Conservation (phyloP, 2,329 filamentous ascomycete genomes). For the Cytospora piceicola region DNA sequence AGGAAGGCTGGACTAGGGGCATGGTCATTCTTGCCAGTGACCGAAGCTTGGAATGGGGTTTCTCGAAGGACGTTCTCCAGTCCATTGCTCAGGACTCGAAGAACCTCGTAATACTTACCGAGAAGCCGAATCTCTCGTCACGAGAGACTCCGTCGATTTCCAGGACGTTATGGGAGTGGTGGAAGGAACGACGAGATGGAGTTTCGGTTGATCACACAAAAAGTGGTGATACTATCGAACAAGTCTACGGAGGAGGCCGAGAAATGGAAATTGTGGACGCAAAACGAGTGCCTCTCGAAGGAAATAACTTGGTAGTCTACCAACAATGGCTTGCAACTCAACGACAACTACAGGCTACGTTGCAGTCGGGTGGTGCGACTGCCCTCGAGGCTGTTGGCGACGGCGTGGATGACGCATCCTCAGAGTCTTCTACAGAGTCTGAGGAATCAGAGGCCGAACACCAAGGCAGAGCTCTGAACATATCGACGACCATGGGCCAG, state of each 20-base stretch:
- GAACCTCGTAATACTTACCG: slow-evolving; percentile 87
- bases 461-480: slow-evolving; percentile 88
- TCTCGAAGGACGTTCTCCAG: slow-evolving; percentile 79
- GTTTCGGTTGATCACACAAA: slow-evolving; percentile 60
- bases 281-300: slow-evolving; percentile 68
- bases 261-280: slow-evolving; percentile 65
- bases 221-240: slow-evolving; percentile 64
- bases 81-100: slow-evolving; percentile 74
- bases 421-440: slow-evolving; percentile 82
- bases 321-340: slow-evolving; percentile 92
- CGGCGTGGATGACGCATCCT: slow-evolving; percentile 80
- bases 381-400: slow-evolving; percentile 72
- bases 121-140: slow-evolving; percentile 60
- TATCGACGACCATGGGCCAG: slow-evolving; percentile 83
- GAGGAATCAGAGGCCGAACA: slow-evolving; percentile 90
- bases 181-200: slow-evolving; percentile 69
- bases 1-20: slow-evolving; percentile 50
- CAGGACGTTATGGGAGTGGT: slow-evolving; percentile 78
- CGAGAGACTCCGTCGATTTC: slow-evolving; percentile 63
- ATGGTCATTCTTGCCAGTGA: slow-evolving; percentile 92
- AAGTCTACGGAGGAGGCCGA: slow-evolving; percentile 67
- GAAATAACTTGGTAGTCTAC: slow-evolving; percentile 78
- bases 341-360: slow-evolving; percentile 80
- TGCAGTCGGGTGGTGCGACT: slow-evolving; percentile 70
- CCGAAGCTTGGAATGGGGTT: slow-evolving; percentile 89